These are phyloP conservation scores for Globisporangium paddicum DNA, from an alignment of 352 stramenopile genomes.

Conservation along the genomic window DNA sequence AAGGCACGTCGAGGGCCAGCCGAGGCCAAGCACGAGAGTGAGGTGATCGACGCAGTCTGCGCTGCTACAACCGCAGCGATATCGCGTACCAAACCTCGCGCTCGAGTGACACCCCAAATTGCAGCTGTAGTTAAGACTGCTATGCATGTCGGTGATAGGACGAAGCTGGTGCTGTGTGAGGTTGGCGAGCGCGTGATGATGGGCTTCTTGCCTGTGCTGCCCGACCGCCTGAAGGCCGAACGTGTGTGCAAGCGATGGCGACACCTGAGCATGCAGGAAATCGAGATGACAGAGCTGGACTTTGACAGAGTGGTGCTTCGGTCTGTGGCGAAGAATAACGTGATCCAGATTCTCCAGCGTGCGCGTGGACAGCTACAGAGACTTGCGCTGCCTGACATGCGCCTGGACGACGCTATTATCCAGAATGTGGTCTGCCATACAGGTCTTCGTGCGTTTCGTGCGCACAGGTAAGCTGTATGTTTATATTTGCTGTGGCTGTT, in stretches of 20 bases:
- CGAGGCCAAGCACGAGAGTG: neutral
- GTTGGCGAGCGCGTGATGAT: conserved; percentile 39
- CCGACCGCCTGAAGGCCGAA: conserved; percentile 45
- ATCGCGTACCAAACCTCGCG: neutral
- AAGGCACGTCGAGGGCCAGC: neutral
- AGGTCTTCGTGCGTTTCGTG: conserved; percentile 37
- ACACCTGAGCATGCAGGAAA: conserved; percentile 26
- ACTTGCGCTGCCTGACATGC: conserved; percentile 41
- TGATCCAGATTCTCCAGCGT: conserved; percentile 34
- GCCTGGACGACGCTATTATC: conserved; percentile 37
- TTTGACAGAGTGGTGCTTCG: conserved; percentile 29
- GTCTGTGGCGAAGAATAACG: conserved; percentile 27
- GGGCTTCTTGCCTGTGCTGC: conserved; percentile 43
- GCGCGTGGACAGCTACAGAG: conserved; percentile 25
- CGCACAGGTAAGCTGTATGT: conserved; percentile 31
- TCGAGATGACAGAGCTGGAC: conserved; percentile 43
- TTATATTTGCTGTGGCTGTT: neutral
- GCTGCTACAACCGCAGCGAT: neutral
- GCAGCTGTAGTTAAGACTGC: neutral
- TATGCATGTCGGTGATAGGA: neutral
- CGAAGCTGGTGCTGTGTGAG: conserved; percentile 26
- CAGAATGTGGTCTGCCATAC: conserved; percentile 29
- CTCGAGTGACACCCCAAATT: neutral
- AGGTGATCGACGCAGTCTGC: conserved; percentile 4
- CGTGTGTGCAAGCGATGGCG: conserved; percentile 56